Conservation (phyloP, 1,284 basidiomycete species). For the Ustilago tritici region DNA sequence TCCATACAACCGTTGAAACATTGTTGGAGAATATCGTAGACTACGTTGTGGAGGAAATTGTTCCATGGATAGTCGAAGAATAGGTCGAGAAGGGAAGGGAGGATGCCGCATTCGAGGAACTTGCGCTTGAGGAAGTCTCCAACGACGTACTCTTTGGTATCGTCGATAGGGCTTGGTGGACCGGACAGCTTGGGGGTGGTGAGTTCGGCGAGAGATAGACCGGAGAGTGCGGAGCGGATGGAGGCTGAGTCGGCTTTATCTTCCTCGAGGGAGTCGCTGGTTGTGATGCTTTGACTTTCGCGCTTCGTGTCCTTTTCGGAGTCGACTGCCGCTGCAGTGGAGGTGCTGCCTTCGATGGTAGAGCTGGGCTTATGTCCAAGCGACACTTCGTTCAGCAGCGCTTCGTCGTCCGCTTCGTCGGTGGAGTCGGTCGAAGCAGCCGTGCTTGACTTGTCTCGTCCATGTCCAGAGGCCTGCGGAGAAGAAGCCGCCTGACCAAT, state of each 20-base stretch:
- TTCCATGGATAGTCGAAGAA: conserved; percentile 98
- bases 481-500: not conserved
- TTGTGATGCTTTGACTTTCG: conserved; percentile 25
- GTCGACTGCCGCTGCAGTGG: not conserved
- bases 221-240: conserved; percentile 60
- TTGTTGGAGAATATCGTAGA: conserved; percentile 96
- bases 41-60: conserved; percentile 96
- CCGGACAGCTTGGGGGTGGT: conserved; percentile 52
- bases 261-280: conserved; percentile 34
- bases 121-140: conserved; percentile 66
- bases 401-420: conserved; percentile 62
- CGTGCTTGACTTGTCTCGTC: conserved; percentile 47
- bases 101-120: conserved; percentile 64
- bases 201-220: conserved; percentile 62
- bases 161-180: conserved; percentile 58
- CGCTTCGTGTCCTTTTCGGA: conserved; percentile 13
- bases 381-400: conserved; percentile 60
- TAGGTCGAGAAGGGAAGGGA: conserved; percentile 71
- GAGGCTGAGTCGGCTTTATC: conserved; percentile 37
- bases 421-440: conserved; percentile 52
- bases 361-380: conserved; percentile 31
- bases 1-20: conserved; percentile 86
- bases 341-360: conserved; percentile 9
- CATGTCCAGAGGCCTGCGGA: conserved; percentile 19
- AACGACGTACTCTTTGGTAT: conserved; percentile 54